Base-by-base conservation (phyloP, 768 basidiomycete species). In the Kwoniella europaea region DNA sequence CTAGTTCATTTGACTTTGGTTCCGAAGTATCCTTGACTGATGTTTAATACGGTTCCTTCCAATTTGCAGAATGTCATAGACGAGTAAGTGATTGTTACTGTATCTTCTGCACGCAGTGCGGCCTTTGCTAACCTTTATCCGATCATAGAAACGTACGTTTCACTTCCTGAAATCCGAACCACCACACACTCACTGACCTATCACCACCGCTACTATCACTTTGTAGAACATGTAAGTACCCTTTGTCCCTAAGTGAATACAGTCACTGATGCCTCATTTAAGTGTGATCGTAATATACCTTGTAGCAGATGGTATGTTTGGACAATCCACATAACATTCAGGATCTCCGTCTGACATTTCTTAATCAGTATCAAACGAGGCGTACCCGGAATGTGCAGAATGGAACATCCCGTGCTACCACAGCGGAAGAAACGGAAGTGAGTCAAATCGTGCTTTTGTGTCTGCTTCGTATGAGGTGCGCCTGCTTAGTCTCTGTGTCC, bases 61-160 rank as follows among this genome's bases (percentile, higher is more conserved):
- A n/a, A n/a, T n/a, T n/a, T n/a, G n/a, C n/a, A 70, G 81, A 82
- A 43, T 82, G 81, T 74, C 79, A 82, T 69, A 66, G 81, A 24
- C 67, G 81, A 72, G 79, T 80, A n/a, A n/a, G n/a, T n/a, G n/a
- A n/a, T n/a, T n/a, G n/a, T n/a, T n/a, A n/a, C n/a, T n/a, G n/a
- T n/a, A n/a, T n/a, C n/a, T n/a, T n/a, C n/a, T n/a, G n/a, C n/a
- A n/a, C n/a, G n/a, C n/a, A n/a, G n/a, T n/a, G n/a, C n/a, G n/a
- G n/a, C n/a, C n/a, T n/a, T n/a, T n/a, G n/a, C n/a, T n/a, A n/a
- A n/a, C n/a, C n/a, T n/a, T n/a, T n/a, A n/a, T n/a, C n/a, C n/a
- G n/a, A n/a, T n/a, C n/a, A n/a, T n/a, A n/a, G n/a, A n/a, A n/a
- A n/a, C n/a, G n/a, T n/a, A n/a, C n/a, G n/a, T n/a, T n/a, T n/a